phyloP scores from a whole-genome alignment of 2,329 filamentous ascomycete genomes.

The Elsinoe australis region DNA sequence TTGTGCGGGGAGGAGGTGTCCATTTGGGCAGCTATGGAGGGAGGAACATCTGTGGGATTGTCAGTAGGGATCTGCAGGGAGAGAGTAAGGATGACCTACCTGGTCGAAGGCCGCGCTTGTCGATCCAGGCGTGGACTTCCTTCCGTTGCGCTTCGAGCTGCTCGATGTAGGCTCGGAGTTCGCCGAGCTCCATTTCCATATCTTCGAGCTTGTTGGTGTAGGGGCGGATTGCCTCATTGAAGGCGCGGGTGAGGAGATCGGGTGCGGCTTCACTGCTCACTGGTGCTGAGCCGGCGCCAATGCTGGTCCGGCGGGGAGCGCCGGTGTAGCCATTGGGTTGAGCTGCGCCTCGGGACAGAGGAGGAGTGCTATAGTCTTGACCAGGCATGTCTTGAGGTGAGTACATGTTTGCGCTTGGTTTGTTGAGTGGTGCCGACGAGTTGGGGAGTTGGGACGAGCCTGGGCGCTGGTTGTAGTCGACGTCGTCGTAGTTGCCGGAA shows the following conservation, averaged over 20 bases:
- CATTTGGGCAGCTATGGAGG: conserved; percentile 47
- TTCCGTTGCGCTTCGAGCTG: conserved; percentile 44
- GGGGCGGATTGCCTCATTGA: conserved; percentile 46
- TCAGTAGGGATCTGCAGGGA: conserved; percentile 11
- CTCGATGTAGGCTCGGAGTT: conserved; percentile 44
- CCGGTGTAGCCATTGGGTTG: conserved; percentile 23
- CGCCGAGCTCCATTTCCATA: conserved; percentile 44
- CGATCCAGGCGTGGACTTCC: conserved; percentile 49
- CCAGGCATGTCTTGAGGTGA: conserved; percentile 19
- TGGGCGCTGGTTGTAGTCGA: conserved; percentile 34
- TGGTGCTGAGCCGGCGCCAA: background rate
- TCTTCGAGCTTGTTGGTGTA: conserved; percentile 48
- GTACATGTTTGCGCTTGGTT: conserved; percentile 25
- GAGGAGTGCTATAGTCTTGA: conserved; percentile 17
- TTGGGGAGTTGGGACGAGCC: conserved; percentile 33
- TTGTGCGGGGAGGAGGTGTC: conserved; percentile 37
- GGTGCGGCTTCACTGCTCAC: conserved; percentile 37
- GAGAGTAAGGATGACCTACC: conserved; percentile 33
- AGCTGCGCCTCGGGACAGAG: conserved; percentile 16
- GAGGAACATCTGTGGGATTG: conserved; percentile 40
- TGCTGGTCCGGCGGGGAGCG: conserved; percentile 12
- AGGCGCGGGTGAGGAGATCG: conserved; percentile 45
- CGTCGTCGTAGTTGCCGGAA: conserved; percentile 39
- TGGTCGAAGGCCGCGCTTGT: conserved; percentile 47
- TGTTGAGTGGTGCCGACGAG: conserved; percentile 22